Evolutionary conservation across 495 filamentous ascomycete species (phyloP), one percentile per base, ranked within the genome.

Genomic region (Copromyces sp.): DNA sequence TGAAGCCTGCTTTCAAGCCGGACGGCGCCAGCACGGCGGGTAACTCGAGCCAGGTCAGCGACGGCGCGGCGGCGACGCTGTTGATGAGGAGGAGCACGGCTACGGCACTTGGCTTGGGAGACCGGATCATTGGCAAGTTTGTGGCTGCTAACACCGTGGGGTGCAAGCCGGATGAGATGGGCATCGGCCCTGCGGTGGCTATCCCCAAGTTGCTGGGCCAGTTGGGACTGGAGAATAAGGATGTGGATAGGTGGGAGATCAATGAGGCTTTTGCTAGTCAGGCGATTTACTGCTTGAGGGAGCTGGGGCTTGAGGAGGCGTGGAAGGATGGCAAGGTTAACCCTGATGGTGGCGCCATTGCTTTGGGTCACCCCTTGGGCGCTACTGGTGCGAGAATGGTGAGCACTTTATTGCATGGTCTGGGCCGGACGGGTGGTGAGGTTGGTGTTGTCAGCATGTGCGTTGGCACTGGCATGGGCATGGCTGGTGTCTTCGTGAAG

Each of bases 201-300:
- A 94, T 97, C 53, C 94, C 94, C 37, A 92, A 91, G 79, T 84
- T 97, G 53, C 82, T 97, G 24, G 78, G 85, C 68, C 85, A 86
- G 71, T 85, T 91, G 11, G 93, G 90, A 20, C 73, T 97, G 42
- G 76, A 77, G 68, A 89, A 84, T 7, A 82, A 84, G 11, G 93
- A 98, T 68, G 90, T 98, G 0, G 87, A 90, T 7, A 83, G 95
- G n/a, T 97, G 94, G 94, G 94, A 98, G 86, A 90, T 98, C 80
- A 98, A 97, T 81, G 94, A 97, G 86, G 94, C 94, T 24, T 98
- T 97, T 82, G 94, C 94, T 4, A 92, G 90, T 70, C 94, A 98
- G 83, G 90, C 92, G 14, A 79, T 97, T 11, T 92, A 96, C 83
- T 95, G 91, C 77, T 79, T 93, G 41, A 83, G 92, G 75, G 87